Evolutionary conservation across 2,329 filamentous ascomycete genomes (phyloP).

Genomic region (Plectosphaerella cucumerina): DNA sequence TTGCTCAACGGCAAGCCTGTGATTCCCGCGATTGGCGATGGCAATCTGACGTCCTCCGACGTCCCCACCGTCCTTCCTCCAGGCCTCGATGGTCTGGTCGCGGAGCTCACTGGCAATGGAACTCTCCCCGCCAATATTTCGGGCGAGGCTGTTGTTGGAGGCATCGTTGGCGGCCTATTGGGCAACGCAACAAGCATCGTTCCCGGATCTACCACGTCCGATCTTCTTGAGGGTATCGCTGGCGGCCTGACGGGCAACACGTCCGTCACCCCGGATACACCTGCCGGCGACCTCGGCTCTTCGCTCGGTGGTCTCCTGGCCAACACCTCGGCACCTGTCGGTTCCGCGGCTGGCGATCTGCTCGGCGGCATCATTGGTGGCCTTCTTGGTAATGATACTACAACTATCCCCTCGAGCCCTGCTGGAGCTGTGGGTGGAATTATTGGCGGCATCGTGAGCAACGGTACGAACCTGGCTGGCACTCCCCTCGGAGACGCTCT

Average conservation of each 20-base stretch:
- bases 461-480: background rate
- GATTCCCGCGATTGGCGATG: background rate
- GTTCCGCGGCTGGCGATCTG: background rate
- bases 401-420: background rate
- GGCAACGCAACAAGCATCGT: background rate
- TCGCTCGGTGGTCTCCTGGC: background rate
- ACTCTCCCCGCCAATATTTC: background rate
- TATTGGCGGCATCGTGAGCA: background rate
- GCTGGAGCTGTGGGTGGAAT: background rate
- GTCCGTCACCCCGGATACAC: background rate
- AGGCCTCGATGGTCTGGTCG: background rate
- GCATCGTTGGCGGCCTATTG: background rate
- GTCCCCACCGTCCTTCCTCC: background rate
- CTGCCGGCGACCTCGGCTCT: background rate
- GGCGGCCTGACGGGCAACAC: background rate
- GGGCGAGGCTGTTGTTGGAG: background rate
- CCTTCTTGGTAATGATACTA: background rate
- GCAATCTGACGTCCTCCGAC: background rate
- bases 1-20: background rate
- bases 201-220: background rate
- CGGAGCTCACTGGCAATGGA: background rate
- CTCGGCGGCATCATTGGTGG: background rate
- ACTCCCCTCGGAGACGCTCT: background rate
- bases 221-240: background rate
- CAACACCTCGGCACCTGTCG: background rate